Base-by-base conservation (phyloP, 2,329 filamentous ascomycete genomes). In the Trichoderma sp. region DNA sequence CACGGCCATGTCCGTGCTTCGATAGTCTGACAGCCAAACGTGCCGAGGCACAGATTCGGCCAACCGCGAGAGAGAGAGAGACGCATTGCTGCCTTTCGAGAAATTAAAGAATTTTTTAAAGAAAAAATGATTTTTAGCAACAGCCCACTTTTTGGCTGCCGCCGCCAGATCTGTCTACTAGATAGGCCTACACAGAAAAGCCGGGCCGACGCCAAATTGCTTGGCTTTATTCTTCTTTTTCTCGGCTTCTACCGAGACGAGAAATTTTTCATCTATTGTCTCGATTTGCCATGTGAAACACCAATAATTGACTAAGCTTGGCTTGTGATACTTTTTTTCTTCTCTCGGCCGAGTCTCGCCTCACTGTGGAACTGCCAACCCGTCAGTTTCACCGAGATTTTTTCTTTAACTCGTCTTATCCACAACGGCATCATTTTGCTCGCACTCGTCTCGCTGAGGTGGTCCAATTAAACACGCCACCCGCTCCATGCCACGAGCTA, bases 201-300 rank as follows among this genome's bases (percentile, higher is more conserved):
- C 57, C 57, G 57, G 57, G 5, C 57, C 57, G 57, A 40, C 57
- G 37, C 57, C 37, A 43, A 40, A 43, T 19, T 60, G 40, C 40
- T 43, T 60, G 27, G 21, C 21, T 19, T 24, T 5, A 35, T n/a
- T 60, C 57, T 27, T 27, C 27, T n/a, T 16, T 27, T 49, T 49
- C 43, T 62, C 60, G 60, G 60, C 19, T 21, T 7, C 13, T 27
- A 21, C 60, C 60, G 60, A 62, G 47, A 62, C n/a, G 29, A 62
- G 35, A 58, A 37, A 16, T 37, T 37, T 21, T 35, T 27, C 27
- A 27, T 4, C 27, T 27, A 2, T 27, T 19, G 5, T 27, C 16
- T 16, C 29, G 16, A 11, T 49, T 49, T 49, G 7, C 52, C 52
- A 29, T 56, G 52, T 29, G 47, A 49, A 24, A 49, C 5, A 24